Conservation (phyloP, 2,329 filamentous ascomycete genomes). For the Aureobasidium lini region DNA sequence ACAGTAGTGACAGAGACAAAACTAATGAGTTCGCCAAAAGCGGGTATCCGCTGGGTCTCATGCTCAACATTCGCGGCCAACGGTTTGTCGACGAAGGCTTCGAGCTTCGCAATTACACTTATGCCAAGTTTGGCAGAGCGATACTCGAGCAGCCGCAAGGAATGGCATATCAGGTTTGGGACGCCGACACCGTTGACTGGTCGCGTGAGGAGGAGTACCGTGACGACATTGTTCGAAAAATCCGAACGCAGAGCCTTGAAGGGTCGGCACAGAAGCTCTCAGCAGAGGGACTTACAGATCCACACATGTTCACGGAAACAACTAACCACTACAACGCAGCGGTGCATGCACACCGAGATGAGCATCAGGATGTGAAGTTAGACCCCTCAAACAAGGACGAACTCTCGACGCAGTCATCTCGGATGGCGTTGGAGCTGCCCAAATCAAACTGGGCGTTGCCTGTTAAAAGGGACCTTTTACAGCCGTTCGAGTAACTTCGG, state of each 20-base stretch:
- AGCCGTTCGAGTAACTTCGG: conserved; percentile 57
- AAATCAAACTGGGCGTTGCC: conserved; percentile 63
- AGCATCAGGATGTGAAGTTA: conserved; percentile 42
- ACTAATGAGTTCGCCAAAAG: conserved; percentile 64
- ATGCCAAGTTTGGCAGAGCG: conserved; percentile 56
- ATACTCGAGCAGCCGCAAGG: conserved; percentile 53
- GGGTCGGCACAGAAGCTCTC: conserved; percentile 48
- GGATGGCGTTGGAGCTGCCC: conserved; percentile 36
- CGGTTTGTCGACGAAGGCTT: conserved; percentile 61
- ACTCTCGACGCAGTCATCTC: conserved; percentile 50
- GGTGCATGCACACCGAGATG: conserved; percentile 39
- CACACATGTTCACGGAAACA: conserved; percentile 43
- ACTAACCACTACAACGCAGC: conserved; percentile 53
- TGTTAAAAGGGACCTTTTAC: conserved; percentile 50
- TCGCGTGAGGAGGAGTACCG: conserved; percentile 56
- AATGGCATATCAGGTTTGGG: conserved; percentile 59
- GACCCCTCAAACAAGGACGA: conserved; percentile 56
- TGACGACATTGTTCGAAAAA: conserved; percentile 48
- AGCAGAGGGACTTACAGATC: conserved; percentile 40
- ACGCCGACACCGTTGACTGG: conserved; percentile 45
- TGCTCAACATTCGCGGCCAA: conserved; percentile 52
- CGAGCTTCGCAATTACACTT: conserved; percentile 60
- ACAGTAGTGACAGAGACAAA: conserved; percentile 49
- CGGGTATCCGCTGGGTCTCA: conserved; percentile 59
- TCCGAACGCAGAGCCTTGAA: conserved; percentile 44